Conservation (phyloP, 345 rosid genomes). For the Durio zibethinus region DNA sequence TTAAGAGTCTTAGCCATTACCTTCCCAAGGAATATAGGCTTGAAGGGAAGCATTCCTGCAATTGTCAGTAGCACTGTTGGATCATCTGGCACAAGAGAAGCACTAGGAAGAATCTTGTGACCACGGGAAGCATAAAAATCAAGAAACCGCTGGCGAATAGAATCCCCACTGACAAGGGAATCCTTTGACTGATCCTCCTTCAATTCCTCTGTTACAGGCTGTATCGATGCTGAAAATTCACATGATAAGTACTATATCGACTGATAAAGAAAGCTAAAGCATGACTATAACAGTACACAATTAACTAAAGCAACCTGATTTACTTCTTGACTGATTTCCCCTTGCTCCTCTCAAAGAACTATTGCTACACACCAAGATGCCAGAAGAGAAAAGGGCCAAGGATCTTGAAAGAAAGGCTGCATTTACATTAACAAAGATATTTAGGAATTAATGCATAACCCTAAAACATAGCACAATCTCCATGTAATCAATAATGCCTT, state of each 20-base stretch:
- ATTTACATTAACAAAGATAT: constrained; percentile 7
- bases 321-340: constrained; percentile 38
- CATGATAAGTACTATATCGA: constrained; percentile 20
- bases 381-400: constrained; percentile 27
- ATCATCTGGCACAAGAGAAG: constrained; percentile 95
- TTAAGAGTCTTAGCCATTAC: constrained; percentile 24
- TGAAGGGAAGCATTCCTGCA: constrained; percentile 98
- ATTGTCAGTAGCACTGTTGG: constrained; percentile 91
- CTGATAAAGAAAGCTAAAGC: constrained; percentile 20
- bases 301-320: constrained; percentile 44
- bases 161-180: constrained; percentile 61
- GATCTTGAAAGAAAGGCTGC: constrained; percentile 48
- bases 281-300: constrained; percentile 10
- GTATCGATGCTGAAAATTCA: constrained; percentile 62
- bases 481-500: neutral
- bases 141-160: constrained; percentile 72
- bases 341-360: constrained; percentile 18
- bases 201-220: constrained; percentile 53
- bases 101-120: constrained; percentile 81
- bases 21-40: constrained; percentile 94
- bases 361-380: constrained; percentile 27
- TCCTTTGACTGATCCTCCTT: constrained; percentile 39
- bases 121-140: constrained; percentile 88
- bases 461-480: neutral
- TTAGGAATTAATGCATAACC: neutral